phyloP scores from a whole-genome alignment of 805 yeast species.

The Starmerella floricola region DNA sequence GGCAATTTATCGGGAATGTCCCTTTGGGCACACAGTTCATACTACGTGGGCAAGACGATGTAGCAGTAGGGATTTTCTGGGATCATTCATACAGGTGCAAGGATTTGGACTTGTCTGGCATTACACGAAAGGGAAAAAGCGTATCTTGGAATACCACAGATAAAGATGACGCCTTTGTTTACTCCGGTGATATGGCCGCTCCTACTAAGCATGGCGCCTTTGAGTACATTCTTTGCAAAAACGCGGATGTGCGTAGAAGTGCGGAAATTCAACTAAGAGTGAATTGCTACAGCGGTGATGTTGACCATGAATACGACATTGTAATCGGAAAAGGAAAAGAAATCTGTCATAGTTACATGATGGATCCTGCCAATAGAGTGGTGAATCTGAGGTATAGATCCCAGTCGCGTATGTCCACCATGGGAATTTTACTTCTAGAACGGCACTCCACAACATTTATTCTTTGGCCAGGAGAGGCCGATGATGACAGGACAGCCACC shows the following conservation, averaged over 20 bases:
- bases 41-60: background rate
- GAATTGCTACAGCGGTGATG: background rate
- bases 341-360: background rate
- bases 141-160: background rate
- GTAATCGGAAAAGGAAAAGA: background rate
- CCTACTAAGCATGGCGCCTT: background rate
- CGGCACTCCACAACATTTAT: background rate
- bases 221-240: background rate
- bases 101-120: constrained; percentile 1
- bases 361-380: constrained; percentile 1
- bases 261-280: background rate
- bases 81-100: background rate
- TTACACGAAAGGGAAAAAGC: background rate
- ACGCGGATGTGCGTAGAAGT: background rate
- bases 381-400: background rate
- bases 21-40: background rate
- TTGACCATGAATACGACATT: background rate
- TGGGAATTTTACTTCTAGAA: background rate
- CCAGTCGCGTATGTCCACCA: background rate
- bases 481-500: background rate
- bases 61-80: constrained; percentile 3
- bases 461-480: background rate
- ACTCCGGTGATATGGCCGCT: background rate
- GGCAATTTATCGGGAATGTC: background rate
- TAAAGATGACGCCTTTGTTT: background rate